Evolutionary conservation across 164 flowering plant species (phyloP).

Genomic region (Cinnamomum micranthum): DNA sequence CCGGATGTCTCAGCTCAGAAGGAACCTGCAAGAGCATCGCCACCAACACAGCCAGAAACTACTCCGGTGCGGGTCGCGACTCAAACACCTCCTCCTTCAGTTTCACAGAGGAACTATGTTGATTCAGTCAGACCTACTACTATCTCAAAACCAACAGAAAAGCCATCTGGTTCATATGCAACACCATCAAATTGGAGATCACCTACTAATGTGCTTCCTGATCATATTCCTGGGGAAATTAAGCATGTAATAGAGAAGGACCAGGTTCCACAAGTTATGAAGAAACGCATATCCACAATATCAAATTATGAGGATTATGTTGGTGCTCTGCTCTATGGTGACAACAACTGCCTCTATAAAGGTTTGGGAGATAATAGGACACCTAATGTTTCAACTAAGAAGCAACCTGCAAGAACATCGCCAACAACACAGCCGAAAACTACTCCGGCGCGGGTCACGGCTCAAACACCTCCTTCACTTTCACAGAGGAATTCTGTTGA

Average conservation of each 20-base stretch:
- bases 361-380: background rate
- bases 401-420: too few relatives aligned
- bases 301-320: slow-evolving; percentile 27
- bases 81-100: background rate
- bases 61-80: background rate
- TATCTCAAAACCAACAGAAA: background rate
- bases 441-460: background rate
- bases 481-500: background rate
- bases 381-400: too few relatives aligned
- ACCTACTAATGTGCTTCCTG: background rate
- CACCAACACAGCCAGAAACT: background rate
- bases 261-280: slow-evolving; percentile 23
- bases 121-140: background rate
- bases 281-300: slow-evolving; percentile 17
- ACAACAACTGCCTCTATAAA: slow-evolving; percentile 21
- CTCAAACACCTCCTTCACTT: background rate
- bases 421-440: background rate
- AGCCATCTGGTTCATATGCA: background rate
- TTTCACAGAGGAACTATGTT: background rate
- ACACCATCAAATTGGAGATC: too few relatives aligned
- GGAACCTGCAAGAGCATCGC: background rate
- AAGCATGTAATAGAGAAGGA: slow-evolving; percentile 22
- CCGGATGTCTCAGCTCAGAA: background rate
- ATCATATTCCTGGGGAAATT: slow-evolving; percentile 21
- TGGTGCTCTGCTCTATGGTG: slow-evolving; percentile 34